Evolutionary conservation across 1,284 basidiomycete genomes (phyloP).

Genomic region (Grifola frondosa): DNA sequence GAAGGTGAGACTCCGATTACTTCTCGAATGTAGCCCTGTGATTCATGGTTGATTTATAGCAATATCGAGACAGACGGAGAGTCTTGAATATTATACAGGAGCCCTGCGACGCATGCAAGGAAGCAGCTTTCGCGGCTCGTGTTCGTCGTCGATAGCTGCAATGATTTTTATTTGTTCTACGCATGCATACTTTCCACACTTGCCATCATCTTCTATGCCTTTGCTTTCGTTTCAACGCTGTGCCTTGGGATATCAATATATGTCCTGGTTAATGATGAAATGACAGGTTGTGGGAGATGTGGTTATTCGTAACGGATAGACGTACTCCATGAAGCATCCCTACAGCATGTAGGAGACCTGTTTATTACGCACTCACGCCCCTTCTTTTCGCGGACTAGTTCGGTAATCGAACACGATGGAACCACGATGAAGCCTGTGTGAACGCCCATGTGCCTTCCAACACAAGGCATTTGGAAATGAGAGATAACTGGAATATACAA

Average conservation of each 20-base stretch:
- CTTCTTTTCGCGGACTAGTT: too few species aligned
- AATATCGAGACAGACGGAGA: conserved; percentile 38
- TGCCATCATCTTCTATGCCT: neutral
- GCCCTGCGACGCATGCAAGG: conserved; percentile 47
- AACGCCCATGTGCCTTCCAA: too few species aligned
- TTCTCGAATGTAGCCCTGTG: neutral
- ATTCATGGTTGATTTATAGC: conserved; percentile 27
- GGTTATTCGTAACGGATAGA: neutral
- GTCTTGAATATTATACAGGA: conserved; percentile 51
- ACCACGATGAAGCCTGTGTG: conserved; percentile 15
- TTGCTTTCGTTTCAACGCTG: neutral
- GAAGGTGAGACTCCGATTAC: conserved; percentile 23
- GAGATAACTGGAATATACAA: conserved; percentile 14
- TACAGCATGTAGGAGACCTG: neutral
- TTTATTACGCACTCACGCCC: too few species aligned
- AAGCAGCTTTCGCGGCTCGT: conserved; percentile 29
- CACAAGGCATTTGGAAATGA: too few species aligned
- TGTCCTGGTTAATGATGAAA: too few species aligned
- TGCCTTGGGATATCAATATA: neutral
- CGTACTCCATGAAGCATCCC: neutral
- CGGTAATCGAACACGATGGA: conserved; percentile 18
- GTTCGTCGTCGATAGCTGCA: conserved; percentile 25
- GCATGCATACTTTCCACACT: neutral
- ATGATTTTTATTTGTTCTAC: neutral
- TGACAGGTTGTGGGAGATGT: too few species aligned